Percentiles rank a stretch among this genome's conserved stretches.
Evolutionary conservation across 1,284 basidiomycete genomes (phyloP).

Genomic region (Ustilago shanxiensis): DNA sequence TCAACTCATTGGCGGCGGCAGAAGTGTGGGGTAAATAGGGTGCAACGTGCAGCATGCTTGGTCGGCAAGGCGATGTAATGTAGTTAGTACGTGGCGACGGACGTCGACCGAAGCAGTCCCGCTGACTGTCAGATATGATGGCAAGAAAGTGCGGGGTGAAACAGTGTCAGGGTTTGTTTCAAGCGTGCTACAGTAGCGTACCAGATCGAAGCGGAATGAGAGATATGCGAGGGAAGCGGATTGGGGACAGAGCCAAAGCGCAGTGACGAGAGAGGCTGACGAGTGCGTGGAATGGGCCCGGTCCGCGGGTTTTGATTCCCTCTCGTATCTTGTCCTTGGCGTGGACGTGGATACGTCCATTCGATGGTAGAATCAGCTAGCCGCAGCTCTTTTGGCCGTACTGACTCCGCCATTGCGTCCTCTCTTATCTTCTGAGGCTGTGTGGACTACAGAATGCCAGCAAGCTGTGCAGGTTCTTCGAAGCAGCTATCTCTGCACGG

Average conservation of each 20-base stretch:
- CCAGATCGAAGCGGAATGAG: neutral
- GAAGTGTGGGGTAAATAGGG: neutral
- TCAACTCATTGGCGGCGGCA: neutral
- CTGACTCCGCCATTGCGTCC: no score
- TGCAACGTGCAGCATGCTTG: no score
- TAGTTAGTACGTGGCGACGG: neutral
- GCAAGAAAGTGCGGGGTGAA: neutral
- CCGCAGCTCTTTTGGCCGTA: no score
- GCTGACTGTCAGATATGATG: no score
- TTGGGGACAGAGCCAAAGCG: neutral
- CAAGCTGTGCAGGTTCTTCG: no score
- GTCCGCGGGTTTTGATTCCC: slow-evolving; percentile 20
- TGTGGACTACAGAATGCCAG: no score
- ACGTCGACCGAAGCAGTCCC: neutral
- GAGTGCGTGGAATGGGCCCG: slow-evolving; percentile 37
- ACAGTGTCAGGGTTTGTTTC: neutral
- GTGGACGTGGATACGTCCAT: no score
- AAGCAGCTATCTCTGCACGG: no score
- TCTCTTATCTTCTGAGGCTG: no score
- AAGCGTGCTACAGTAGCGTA: neutral
- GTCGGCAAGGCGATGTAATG: neutral
- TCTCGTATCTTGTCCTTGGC: neutral
- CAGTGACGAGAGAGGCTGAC: neutral
- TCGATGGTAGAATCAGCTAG: neutral
- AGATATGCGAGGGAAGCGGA: neutral